Percentiles rank a stretch among this genome's conserved stretches.
These are phyloP conservation scores for Cutaneotrichosporon arboriforme DNA, from an alignment of 1,284 basidiomycete species.

Conservation along the genomic window DNA sequence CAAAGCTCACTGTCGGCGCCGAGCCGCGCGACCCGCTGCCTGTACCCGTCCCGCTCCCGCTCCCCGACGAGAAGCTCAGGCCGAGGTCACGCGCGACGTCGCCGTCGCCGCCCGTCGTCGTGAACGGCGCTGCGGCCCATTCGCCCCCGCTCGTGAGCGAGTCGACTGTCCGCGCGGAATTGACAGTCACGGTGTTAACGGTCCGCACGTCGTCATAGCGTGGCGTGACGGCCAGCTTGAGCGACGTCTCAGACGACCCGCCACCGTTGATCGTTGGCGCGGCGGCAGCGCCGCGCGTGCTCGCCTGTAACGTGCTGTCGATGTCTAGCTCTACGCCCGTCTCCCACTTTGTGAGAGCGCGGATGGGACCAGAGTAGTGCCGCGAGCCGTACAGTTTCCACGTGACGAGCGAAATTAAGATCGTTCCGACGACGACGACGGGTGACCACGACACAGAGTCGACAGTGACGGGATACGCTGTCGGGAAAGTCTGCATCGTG, in stretches of 20 bases:
- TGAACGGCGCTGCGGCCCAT: constrained; percentile 7
- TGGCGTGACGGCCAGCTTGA: constrained; percentile 11
- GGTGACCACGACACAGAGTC: constrained; percentile 42
- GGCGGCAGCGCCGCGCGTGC: not conserved
- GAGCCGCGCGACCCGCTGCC: not conserved
- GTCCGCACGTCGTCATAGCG: constrained; percentile 3
- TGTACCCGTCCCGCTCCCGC: not conserved
- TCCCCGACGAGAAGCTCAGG: not conserved
- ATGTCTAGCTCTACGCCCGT: constrained; percentile 46
- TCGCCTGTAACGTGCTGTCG: constrained; percentile 19
- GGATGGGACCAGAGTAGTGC: constrained; percentile 47
- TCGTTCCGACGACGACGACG: constrained; percentile 33
- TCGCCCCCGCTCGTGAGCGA: constrained; percentile 8
- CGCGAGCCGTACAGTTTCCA: constrained; percentile 19
- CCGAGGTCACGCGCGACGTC: constrained; percentile 1
- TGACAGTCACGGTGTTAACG: constrained; percentile 5
- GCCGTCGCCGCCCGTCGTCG: not conserved
- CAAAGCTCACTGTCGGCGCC: not conserved
- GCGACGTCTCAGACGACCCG: not conserved
- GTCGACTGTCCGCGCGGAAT: constrained; percentile 7
- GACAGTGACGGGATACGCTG: constrained; percentile 30
- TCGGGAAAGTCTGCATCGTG: constrained; percentile 36
- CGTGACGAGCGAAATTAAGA: constrained; percentile 33
- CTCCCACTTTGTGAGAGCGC: constrained; percentile 47
- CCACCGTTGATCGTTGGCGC: not conserved